Evolutionary conservation across 2,329 filamentous ascomycete genomes (phyloP).

Genomic region (Talaromyces verruculosus): DNA sequence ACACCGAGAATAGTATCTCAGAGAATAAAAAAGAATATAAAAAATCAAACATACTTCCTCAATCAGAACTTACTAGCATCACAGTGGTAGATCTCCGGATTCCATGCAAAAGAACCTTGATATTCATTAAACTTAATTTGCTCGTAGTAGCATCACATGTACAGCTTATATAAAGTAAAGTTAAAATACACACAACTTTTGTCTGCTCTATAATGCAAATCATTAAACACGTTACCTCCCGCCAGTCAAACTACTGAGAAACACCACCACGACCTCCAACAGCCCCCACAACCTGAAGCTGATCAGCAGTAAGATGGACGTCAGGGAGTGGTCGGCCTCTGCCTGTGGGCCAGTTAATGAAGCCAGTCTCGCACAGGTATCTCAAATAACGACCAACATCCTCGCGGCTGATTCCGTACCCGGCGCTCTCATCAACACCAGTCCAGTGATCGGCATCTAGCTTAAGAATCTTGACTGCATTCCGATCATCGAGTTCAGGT

Average conservation of each 20-base stretch:
- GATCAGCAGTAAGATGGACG: slow-evolving; percentile 15
- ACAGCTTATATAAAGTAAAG: slow-evolving; percentile 1
- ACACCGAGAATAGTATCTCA: neutral
- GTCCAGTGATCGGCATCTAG: slow-evolving; percentile 59
- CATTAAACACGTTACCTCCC: slow-evolving; percentile 1
- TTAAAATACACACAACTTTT: slow-evolving; percentile 15
- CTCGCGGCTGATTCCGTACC: slow-evolving; percentile 59
- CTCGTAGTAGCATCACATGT: neutral
- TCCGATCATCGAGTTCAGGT: slow-evolving; percentile 71
- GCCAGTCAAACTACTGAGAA: neutral
- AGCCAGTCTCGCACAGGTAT: slow-evolving; percentile 63
- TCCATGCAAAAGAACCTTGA: neutral
- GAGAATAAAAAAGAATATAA: neutral
- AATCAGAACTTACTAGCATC: too few relatives aligned
- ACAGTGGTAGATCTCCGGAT: neutral
- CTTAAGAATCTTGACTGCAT: slow-evolving; percentile 64
- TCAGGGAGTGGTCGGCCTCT: slow-evolving; percentile 20
- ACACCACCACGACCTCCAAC: slow-evolving; percentile 21
- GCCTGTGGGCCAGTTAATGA: slow-evolving; percentile 46
- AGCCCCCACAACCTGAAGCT: slow-evolving; percentile 21
- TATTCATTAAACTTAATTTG: neutral
- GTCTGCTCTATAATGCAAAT: slow-evolving; percentile 5
- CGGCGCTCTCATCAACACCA: slow-evolving; percentile 57
- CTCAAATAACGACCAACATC: slow-evolving; percentile 63
- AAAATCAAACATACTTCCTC: neutral